Percentiles rank a stretch among this genome's conserved stretches.
Evolutionary conservation across 129 eudicot genomes (phyloP).

Genomic region (Helichrysum umbraculigerum): DNA sequence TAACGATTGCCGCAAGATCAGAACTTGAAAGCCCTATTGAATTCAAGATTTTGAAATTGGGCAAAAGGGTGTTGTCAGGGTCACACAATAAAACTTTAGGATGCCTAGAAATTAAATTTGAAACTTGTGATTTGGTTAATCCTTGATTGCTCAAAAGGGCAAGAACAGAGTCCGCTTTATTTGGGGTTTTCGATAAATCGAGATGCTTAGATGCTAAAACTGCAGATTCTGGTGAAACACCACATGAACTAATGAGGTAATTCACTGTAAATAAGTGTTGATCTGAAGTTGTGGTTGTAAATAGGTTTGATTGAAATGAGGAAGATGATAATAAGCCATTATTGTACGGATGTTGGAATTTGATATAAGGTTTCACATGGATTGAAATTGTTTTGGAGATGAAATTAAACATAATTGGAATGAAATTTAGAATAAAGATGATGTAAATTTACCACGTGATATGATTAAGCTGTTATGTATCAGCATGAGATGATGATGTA

Average conservation of each 20-base stretch:
- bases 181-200: slow-evolving; percentile 31
- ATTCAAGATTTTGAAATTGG: slow-evolving; percentile 38
- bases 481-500: slow-evolving; percentile 7
- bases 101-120: slow-evolving; percentile 24
- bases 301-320: slow-evolving; percentile 7
- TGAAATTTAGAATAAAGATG: slow-evolving; percentile 3
- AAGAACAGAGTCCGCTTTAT: slow-evolving; percentile 36
- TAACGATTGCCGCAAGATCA: slow-evolving; percentile 28
- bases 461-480: slow-evolving; percentile 1
- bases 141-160: slow-evolving; percentile 37
- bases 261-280: slow-evolving; percentile 30
- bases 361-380: slow-evolving; percentile 14
- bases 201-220: slow-evolving; percentile 30
- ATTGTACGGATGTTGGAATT: background rate
- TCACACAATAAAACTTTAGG: slow-evolving; percentile 33
- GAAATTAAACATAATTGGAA: slow-evolving; percentile 34
- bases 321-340: slow-evolving; percentile 10
- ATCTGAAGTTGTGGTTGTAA: slow-evolving; percentile 13
- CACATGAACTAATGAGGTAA: slow-evolving; percentile 56
- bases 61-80: slow-evolving; percentile 39
- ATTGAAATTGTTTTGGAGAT: slow-evolving; percentile 9
- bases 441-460: slow-evolving; percentile 15
- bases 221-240: slow-evolving; percentile 43
- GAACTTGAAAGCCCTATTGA: slow-evolving; percentile 39
- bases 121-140: slow-evolving; percentile 33